Evolutionary conservation across 768 basidiomycete species (phyloP).

Genomic region (Rhodosporidiobolus odoratus): DNA sequence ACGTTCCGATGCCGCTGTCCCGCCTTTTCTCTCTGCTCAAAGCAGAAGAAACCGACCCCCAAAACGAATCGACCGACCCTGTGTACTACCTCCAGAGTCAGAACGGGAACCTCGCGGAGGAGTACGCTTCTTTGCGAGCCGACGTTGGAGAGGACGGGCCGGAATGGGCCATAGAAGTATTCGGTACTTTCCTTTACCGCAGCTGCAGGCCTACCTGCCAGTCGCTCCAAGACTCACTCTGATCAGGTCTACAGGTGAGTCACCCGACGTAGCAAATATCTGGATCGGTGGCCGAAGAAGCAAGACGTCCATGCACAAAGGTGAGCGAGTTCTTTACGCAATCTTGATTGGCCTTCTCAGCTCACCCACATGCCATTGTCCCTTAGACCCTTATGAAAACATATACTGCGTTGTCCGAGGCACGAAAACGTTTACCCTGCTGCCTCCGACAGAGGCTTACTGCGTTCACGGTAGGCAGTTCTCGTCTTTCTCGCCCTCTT

Average conservation of each 20-base stretch:
- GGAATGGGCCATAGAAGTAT: slow-evolving; percentile 67
- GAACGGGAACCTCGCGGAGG: slow-evolving; percentile 70
- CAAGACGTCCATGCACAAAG: slow-evolving; percentile 78
- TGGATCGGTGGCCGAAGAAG: slow-evolving; percentile 81
- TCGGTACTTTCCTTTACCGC: slow-evolving; percentile 55
- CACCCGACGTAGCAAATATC: slow-evolving; percentile 83
- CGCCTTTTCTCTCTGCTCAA: neutral
- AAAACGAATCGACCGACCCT: slow-evolving; percentile 34
- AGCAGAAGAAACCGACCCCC: neutral
- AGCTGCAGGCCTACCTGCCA: slow-evolving; percentile 1
- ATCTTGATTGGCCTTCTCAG: neutral
- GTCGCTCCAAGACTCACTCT: neutral
- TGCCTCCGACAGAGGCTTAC: slow-evolving; percentile 85
- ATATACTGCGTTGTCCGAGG: slow-evolving; percentile 83
- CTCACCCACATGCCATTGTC: neutral
- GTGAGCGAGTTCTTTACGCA: slow-evolving; percentile 48
- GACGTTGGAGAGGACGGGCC: slow-evolving; percentile 64
- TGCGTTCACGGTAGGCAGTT: slow-evolving; percentile 62
- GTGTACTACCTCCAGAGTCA: slow-evolving; percentile 80
- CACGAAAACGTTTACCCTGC: slow-evolving; percentile 73
- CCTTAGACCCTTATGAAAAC: slow-evolving; percentile 94
- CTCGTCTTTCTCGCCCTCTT: neutral
- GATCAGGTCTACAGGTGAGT: slow-evolving; percentile 46
- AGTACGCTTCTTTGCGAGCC: slow-evolving; percentile 69
- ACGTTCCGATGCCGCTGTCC: slow-evolving; percentile 7